Percentiles rank a stretch among this genome's conserved stretches.
phyloP scores from a whole-genome alignment of 1,284 basidiomycete species.

The Puccinia polysora region DNA sequence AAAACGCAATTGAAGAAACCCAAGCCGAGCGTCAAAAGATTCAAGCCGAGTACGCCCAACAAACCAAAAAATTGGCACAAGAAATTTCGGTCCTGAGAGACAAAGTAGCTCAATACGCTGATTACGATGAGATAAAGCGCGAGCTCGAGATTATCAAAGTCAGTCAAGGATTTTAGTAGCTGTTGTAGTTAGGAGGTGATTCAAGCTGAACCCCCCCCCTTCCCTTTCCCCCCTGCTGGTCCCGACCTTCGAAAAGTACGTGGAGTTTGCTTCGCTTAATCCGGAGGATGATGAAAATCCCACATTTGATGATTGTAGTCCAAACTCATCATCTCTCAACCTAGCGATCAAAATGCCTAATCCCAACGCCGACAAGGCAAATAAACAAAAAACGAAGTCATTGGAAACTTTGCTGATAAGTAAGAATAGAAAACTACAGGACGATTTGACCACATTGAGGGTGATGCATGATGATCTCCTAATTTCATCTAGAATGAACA shows the following conservation, averaged over 20 bases:
- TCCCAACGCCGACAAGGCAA: constrained; percentile 77
- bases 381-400: constrained; percentile 68
- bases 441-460: constrained; percentile 84
- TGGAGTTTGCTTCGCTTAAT: constrained; percentile 49
- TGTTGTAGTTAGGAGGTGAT: too few species aligned
- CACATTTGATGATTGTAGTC: constrained; percentile 53
- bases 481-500: constrained; percentile 61
- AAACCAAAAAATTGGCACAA: constrained; percentile 51
- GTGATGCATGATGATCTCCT: constrained; percentile 76
- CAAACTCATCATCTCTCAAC: constrained; percentile 57
- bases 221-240: neutral
- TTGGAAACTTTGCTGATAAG: constrained; percentile 82
- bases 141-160: constrained; percentile 97
- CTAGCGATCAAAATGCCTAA: constrained; percentile 61
- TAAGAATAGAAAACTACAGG: constrained; percentile 90
- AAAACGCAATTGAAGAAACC: constrained; percentile 59
- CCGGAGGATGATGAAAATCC: constrained; percentile 62
- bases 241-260: neutral
- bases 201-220: neutral
- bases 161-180: constrained; percentile 46
- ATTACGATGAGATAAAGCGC: constrained; percentile 93
- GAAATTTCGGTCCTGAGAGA: constrained; percentile 67
- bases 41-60: constrained; percentile 62
- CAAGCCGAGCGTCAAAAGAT: constrained; percentile 60
- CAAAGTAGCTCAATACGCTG: constrained; percentile 67